A percentile compares a stretch with the other conserved stretches of the same genome.
Conservation (phyloP, 2,329 filamentous ascomycete species). For the Nothophaeocryptopus gaeumannii region DNA sequence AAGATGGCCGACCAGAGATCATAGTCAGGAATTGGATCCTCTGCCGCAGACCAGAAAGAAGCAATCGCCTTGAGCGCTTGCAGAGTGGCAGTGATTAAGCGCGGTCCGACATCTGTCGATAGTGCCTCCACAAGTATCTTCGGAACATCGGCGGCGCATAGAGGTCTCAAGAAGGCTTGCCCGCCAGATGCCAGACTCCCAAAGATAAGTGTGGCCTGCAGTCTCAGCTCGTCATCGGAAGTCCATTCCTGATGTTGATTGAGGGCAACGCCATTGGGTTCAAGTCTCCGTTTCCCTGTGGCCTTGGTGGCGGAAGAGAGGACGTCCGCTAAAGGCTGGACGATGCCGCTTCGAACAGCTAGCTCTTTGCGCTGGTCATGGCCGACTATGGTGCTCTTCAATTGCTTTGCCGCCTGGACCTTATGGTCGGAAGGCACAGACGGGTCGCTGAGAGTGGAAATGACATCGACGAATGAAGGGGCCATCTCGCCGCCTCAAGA, state of each 20-base stretch:
- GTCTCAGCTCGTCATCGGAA: slow-evolving; percentile 64
- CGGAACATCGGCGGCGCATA: slow-evolving; percentile 67
- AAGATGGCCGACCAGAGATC: slow-evolving; percentile 53
- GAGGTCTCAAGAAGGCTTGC: slow-evolving; percentile 70
- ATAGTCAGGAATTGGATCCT: slow-evolving; percentile 11
- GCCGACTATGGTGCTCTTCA: slow-evolving; percentile 89
- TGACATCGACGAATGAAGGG: slow-evolving; percentile 3
- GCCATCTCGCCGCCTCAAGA: no score
- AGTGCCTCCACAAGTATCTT: slow-evolving; percentile 69
- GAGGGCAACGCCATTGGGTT: slow-evolving; percentile 45
- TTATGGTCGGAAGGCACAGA: slow-evolving; percentile 37
- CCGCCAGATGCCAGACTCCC: slow-evolving; percentile 87
- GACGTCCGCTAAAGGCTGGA: slow-evolving; percentile 59
- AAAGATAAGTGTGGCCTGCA: slow-evolving; percentile 82
- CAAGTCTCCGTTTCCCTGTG: slow-evolving; percentile 50
- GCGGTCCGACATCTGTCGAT: slow-evolving; percentile 56
- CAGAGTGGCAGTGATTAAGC: slow-evolving; percentile 70
- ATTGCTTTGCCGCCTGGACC: slow-evolving; percentile 58
- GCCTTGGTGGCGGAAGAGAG: slow-evolving; percentile 46
- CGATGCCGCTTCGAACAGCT: slow-evolving; percentile 67
- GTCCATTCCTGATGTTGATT: slow-evolving; percentile 40
- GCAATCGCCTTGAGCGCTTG: slow-evolving; percentile 70
- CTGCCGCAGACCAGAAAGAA: slow-evolving; percentile 51
- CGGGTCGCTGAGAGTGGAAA: slow-evolving; percentile 22
- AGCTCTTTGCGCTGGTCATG: slow-evolving; percentile 82